A percentile compares a stretch with the other conserved stretches of the same genome.
Conservation (phyloP, 2,329 filamentous ascomycete genomes). For the Xylariaceae sp. region DNA sequence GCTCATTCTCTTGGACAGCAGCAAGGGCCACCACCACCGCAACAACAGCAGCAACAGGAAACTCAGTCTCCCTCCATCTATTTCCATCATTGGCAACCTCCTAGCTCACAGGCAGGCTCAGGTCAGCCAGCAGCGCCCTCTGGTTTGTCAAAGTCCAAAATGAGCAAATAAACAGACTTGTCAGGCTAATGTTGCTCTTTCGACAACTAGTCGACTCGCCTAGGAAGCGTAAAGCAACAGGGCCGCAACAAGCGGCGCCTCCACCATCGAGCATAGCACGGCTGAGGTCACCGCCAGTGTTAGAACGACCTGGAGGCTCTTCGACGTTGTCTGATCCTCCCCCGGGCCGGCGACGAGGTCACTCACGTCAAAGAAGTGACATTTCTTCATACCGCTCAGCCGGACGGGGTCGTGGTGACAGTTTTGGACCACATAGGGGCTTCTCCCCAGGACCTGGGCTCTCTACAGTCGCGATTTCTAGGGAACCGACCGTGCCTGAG, state of each 20-base stretch:
- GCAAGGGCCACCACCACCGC: constrained; percentile 50
- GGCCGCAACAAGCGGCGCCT: constrained; percentile 44
- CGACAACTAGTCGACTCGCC: constrained; percentile 71
- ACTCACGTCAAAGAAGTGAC: constrained; percentile 63
- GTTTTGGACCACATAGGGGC: constrained; percentile 30
- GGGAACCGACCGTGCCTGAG: constrained; percentile 21
- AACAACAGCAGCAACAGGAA: constrained; percentile 63
- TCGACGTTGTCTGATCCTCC: constrained; percentile 50
- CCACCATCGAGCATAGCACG: constrained; percentile 42
- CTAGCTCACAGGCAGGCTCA: constrained; percentile 57
- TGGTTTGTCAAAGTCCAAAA: constrained; percentile 61
- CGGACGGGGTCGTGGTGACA: constrained; percentile 33
- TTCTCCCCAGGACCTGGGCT: constrained; percentile 34
- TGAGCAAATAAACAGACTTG: constrained; percentile 35
- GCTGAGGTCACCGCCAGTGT: constrained; percentile 50
- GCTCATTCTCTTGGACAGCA: constrained; percentile 46
- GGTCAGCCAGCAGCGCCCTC: constrained; percentile 70
- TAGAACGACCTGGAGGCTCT: constrained; percentile 40
- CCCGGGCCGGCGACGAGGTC: constrained; percentile 51
- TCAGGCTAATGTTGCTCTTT: constrained; percentile 35
- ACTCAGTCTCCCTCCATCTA: constrained; percentile 72
- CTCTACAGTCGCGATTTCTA: constrained; percentile 24
- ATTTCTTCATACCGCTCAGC: constrained; percentile 45
- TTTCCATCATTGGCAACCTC: constrained; percentile 92
- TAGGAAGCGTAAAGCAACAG: constrained; percentile 76